Evolutionary conservation across 164 flowering plant species (phyloP).

Genomic region (Macadamia integrifolia): DNA sequence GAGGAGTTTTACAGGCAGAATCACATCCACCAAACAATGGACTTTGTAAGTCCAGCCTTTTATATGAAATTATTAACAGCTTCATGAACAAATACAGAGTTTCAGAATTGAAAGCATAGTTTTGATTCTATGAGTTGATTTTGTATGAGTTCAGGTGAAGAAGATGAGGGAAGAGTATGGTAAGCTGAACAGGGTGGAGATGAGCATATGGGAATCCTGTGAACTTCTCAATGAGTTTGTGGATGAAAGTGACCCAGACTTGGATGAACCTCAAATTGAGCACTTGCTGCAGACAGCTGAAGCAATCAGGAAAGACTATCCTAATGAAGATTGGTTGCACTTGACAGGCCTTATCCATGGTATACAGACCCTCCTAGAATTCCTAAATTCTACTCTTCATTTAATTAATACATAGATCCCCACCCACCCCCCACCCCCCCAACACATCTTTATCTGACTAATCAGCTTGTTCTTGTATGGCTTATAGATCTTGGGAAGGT

Average conservation of each 20-base stretch:
- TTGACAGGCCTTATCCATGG: slow-evolving; percentile 46
- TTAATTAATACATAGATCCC: too few species aligned
- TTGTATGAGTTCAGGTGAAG: slow-evolving; percentile 16
- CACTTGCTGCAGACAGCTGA: slow-evolving; percentile 40
- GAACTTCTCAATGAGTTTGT: slow-evolving; percentile 36
- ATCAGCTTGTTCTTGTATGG: background rate
- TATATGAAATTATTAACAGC: too few species aligned
- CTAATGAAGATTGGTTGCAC: slow-evolving; percentile 41
- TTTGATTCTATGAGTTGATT: background rate
- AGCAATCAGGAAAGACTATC: slow-evolving; percentile 40
- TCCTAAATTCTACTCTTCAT: too few species aligned
- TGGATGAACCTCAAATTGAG: slow-evolving; percentile 43
- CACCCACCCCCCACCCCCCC: too few species aligned
- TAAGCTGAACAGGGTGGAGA: slow-evolving; percentile 23
- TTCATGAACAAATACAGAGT: background rate
- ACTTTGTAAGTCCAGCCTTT: slow-evolving; percentile 23
- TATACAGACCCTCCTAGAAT: slow-evolving; percentile 14
- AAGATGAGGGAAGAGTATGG: slow-evolving; percentile 34
- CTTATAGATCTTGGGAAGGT: slow-evolving; percentile 38
- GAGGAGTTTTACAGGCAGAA: slow-evolving; percentile 27
- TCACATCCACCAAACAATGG: slow-evolving; percentile 35
- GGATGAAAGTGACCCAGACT: slow-evolving; percentile 42
- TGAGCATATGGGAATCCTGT: slow-evolving; percentile 48
- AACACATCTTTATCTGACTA: too few species aligned
- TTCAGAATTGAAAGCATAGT: background rate